A percentile compares a stretch with the other conserved stretches of the same genome.
phyloP scores from a whole-genome alignment of 139 green algal species.

The Coccomyxa sp. region DNA sequence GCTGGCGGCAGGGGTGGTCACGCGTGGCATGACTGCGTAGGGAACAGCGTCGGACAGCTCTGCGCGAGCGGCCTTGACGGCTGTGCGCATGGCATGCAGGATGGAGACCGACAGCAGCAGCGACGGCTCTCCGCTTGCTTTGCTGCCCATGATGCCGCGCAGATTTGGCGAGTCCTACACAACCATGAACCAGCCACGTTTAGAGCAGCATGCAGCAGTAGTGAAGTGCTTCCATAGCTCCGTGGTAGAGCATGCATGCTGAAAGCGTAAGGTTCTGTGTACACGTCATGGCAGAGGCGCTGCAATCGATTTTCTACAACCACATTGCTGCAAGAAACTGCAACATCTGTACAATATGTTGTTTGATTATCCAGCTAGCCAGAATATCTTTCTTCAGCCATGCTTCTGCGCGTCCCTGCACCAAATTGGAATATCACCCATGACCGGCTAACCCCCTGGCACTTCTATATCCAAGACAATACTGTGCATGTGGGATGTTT shows the following conservation, averaged over 20 bases:
- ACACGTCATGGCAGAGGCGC: background rate
- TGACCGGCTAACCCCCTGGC: background rate
- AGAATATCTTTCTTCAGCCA: background rate
- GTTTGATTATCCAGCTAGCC: background rate
- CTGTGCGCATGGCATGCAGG: constrained; percentile 3
- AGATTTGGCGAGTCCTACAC: constrained; percentile 26
- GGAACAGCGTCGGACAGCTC: background rate
- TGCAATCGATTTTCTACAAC: too few species aligned
- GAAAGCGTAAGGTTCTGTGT: background rate
- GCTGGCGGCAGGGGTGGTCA: too few species aligned
- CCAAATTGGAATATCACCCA: too few species aligned
- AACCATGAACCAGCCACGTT: background rate
- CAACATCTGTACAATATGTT: background rate
- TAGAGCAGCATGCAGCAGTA: background rate
- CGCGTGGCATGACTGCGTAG: too few species aligned
- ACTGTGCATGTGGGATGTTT: background rate
- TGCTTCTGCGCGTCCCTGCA: background rate
- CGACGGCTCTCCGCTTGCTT: constrained; percentile 40
- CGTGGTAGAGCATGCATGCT: background rate
- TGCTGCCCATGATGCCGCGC: constrained; percentile 32
- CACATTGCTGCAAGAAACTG: background rate
- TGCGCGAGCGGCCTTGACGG: constrained; percentile 2
- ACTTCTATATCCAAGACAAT: background rate
- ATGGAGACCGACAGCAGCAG: constrained; percentile 24
- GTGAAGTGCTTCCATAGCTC: background rate